Conservation (phyloP, 164 flowering plant species). For the Nymphaea thermarum region DNA sequence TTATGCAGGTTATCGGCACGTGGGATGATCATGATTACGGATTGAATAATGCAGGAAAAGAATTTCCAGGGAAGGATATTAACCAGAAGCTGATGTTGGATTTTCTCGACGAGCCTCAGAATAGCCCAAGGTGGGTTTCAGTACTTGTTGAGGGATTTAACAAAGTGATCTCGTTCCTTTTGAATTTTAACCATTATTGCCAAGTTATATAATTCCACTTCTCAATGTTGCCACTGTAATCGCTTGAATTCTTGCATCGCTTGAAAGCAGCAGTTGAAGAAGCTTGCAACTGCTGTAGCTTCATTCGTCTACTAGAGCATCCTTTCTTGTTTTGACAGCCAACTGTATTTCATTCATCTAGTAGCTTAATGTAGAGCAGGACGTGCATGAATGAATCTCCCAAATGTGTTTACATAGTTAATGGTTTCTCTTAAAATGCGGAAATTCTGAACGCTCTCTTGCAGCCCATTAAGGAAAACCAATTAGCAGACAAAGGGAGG, state of each 20-base stretch:
- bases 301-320: not conserved
- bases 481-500: too few relatives aligned
- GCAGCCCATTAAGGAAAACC: too few relatives aligned
- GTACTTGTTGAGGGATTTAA: not conserved
- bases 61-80: slow-evolving; percentile 32
- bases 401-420: not conserved
- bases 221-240: too few relatives aligned
- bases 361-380: not conserved
- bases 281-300: not conserved
- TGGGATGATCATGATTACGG: slow-evolving; percentile 94
- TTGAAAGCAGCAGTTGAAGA: not conserved
- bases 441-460: too few relatives aligned
- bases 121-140: slow-evolving; percentile 47
- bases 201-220: too few relatives aligned
- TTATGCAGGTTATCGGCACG: slow-evolving; percentile 53
- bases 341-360: not conserved
- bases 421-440: not conserved
- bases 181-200: too few relatives aligned
- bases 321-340: not conserved
- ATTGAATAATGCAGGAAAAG: slow-evolving; percentile 78
- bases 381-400: not conserved
- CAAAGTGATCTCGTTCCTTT: too few relatives aligned
- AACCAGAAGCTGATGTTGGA: slow-evolving; percentile 60
- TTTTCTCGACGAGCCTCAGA: slow-evolving; percentile 58
- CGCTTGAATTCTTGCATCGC: not conserved